Evolutionary conservation across 208 protist genomes (phyloP), one percentile per base, ranked within the genome.

Genomic region (Wallacemonas sp.): DNA sequence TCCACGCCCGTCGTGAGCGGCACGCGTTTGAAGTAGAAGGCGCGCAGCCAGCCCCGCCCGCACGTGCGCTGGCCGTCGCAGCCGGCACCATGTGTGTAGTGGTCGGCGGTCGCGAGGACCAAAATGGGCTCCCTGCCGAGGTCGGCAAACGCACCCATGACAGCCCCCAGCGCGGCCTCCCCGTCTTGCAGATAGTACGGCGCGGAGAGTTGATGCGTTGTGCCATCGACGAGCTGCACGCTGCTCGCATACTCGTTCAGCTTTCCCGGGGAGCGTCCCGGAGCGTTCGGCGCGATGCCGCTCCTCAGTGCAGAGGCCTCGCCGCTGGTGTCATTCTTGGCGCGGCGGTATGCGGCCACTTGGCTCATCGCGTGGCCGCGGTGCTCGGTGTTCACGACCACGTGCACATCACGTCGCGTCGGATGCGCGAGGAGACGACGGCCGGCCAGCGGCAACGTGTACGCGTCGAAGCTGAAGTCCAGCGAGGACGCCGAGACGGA

Each of bases 61-160:
- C 82, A 92, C 67, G 78, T 52, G n/a, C 83, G 57, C 1, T 57
- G 68, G 16, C 39, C 41, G 22, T 79, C 82, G 64, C 80, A 91
- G 23, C 82, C 81, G 23, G 79, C 81, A 10, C 89, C 89, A 67
- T 95, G 89, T 5, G 81, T 88, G 70, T 84, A 95, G 23, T 78
- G 49, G 1, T 74, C 65, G 31, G 86, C 85, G 16, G 75, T 77
- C 2, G 79, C 81, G 3, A 86, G 57, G 25, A 95, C 75, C 4
- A 95, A 72, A 14, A 93, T 79, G 14, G 89, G 86, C 65, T 93
- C 86, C 33, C 76, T 55, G 0, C 86, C 87, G 70, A 93, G 88
- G 29, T 89, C 81, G 18, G 72, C 28, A 59, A 95, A 93, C 57
- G 77, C 89, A n/a, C 86, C 89, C 26, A 92, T 72, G 4, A 69